Evolutionary conservation across 1,284 basidiomycete genomes (phyloP).

Genomic region (Trametes versicolor): DNA sequence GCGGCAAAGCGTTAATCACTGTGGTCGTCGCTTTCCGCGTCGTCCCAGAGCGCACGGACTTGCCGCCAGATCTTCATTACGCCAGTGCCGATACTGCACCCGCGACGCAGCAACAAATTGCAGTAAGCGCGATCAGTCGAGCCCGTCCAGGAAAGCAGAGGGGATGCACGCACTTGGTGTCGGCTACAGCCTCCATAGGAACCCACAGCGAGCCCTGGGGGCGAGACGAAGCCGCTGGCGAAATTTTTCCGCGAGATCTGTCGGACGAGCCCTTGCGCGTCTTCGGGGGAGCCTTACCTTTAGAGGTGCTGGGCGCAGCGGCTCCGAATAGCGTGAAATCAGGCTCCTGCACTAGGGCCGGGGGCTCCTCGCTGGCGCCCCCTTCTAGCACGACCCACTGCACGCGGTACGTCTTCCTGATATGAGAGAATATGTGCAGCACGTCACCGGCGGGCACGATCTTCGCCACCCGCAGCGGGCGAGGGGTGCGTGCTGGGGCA

Average conservation of each 20-base stretch:
- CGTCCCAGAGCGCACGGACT: constrained; percentile 44
- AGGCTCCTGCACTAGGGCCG: constrained; percentile 32
- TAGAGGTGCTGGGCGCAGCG: constrained; percentile 25
- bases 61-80: constrained; percentile 51
- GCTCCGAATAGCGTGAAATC: constrained; percentile 19
- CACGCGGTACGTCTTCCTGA: constrained; percentile 89
- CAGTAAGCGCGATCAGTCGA: constrained; percentile 18
- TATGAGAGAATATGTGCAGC: constrained; percentile 90
- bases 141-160: not conserved
- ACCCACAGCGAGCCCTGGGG: constrained; percentile 55
- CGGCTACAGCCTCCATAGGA: constrained; percentile 59
- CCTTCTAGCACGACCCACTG: constrained; percentile 76
- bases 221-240: not conserved
- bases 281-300: constrained; percentile 24
- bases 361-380: constrained; percentile 45
- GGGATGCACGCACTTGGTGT: constrained; percentile 66
- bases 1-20: not conserved
- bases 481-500: constrained; percentile 18
- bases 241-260: constrained; percentile 23
- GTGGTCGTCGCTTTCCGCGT: not conserved
- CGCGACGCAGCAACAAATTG: constrained; percentile 18
- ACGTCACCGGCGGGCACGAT: constrained; percentile 71
- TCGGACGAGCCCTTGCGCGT: constrained; percentile 13
- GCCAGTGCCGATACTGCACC: constrained; percentile 48
- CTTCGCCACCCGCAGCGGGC: constrained; percentile 50